phyloP scores from a whole-genome alignment of 768 basidiomycete genomes.

The Pleurotus ostreatus region DNA sequence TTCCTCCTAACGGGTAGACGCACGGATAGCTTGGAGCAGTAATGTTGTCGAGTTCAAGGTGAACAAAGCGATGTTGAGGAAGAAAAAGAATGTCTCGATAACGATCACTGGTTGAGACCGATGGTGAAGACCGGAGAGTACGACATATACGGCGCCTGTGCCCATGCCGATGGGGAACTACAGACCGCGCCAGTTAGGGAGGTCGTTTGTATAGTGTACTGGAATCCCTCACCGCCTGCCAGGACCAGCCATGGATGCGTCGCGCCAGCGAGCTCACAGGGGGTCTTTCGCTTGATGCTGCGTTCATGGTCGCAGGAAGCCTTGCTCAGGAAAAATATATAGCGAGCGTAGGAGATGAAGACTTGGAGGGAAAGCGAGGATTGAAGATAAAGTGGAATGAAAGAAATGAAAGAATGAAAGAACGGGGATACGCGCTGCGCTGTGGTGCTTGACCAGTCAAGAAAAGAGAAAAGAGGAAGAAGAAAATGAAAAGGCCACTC shows the following conservation, averaged over 20 bases:
- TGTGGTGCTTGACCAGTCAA: constrained; percentile 1
- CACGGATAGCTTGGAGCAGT: constrained; percentile 37
- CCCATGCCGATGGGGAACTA: constrained; percentile 50
- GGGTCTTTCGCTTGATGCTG: background rate
- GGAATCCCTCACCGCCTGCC: constrained; percentile 39
- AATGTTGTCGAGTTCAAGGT: constrained; percentile 38
- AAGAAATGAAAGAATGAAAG: no score
- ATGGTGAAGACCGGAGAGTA: constrained; percentile 34
- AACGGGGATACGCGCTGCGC: no score
- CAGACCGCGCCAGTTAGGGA: background rate
- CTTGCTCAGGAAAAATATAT: constrained; percentile 5
- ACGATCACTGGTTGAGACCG: constrained; percentile 25
- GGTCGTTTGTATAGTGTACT: background rate
- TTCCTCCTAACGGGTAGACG: constrained; percentile 10
- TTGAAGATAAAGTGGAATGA: no score
- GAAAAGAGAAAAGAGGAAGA: background rate
- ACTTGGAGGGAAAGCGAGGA: background rate
- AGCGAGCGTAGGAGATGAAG: background rate
- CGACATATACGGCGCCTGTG: constrained; percentile 45
- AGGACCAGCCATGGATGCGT: constrained; percentile 46
- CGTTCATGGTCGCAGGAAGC: background rate
- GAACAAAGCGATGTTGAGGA: constrained; percentile 42
- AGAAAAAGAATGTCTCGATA: constrained; percentile 42
- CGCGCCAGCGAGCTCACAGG: constrained; percentile 33
- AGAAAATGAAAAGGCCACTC: background rate